Evolutionary conservation across 768 basidiomycete species (phyloP).

Genomic region (Suillus clintonianus): DNA sequence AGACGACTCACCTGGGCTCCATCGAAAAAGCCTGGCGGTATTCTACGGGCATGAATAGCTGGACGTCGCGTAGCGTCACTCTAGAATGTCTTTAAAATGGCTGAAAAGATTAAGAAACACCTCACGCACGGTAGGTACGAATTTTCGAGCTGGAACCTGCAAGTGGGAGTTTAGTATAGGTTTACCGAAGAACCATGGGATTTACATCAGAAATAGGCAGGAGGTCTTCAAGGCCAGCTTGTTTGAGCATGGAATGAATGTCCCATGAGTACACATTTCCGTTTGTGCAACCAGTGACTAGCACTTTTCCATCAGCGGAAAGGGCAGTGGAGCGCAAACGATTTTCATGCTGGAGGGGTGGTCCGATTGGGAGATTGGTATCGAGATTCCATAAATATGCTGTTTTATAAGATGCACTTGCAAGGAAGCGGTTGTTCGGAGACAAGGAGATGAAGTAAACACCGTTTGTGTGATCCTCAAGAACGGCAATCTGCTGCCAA

Average conservation of each 20-base stretch:
- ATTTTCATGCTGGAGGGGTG: neutral
- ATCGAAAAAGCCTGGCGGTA: too few species aligned
- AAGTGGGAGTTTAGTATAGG: neutral
- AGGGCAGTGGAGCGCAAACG: rapidly evolving
- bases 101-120: neutral
- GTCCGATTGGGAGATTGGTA: neutral
- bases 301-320: neutral
- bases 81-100: neutral
- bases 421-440: neutral
- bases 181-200: neutral
- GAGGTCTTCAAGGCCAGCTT: neutral
- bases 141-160: neutral
- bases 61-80: neutral
- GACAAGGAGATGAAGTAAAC: neutral
- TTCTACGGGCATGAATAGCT: neutral
- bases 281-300: neutral
- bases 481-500: neutral
- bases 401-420: neutral
- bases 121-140: neutral
- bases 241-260: neutral
- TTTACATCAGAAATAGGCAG: neutral
- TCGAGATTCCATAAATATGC: neutral
- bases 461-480: neutral
- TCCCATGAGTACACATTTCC: neutral
- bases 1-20: too few species aligned